Base-by-base conservation (phyloP, 345 rosid genomes). In the Kandelia obovata region DNA sequence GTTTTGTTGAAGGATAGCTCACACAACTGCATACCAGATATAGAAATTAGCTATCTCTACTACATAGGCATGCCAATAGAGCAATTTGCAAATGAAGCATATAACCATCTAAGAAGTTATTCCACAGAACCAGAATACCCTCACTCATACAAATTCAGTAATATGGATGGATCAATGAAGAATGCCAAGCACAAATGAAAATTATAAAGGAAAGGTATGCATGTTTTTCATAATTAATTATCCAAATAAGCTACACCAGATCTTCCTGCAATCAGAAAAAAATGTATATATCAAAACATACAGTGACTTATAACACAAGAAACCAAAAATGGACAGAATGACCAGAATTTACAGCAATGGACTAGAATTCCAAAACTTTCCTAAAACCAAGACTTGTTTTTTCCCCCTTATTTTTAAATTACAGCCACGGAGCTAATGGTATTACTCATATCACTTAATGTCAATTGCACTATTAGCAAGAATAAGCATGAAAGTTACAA, bases 1-100 rank as follows among this genome's bases (percentile, higher is more conserved):
- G 98, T 89, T 77, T 90, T 95, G 80, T 92, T 94, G 84, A 95
- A 95, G 79, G 97, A 92, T 23, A 95, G 80, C 71, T 92, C 97
- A 68, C 98, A 96, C 71, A 96, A 78, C 99, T 96, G 84, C 88
- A 86, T 28, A 63, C 1, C 53, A 64, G 65, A 74, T 64, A 68
- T 56, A 61, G 71, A 53, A 67, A 72, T 76, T 67, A 74, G 75
- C 62, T 64, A 78, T 58, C 28, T 53, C n/a, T 28, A 67, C 23
- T 58, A 67, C 35, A 46, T 17, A 55, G 31, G 61, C 39, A 60
- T 32, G 30, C 39, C 58, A 43, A 35, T 13, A 66, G 49, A 62
- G 49, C 11, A 57, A 53, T 65, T 27, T 49, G 52, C 32, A 53
- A 57, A 70, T 25, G 31, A 46, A 56, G 66, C 63, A 46, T 23